Base-by-base conservation (phyloP, 768 basidiomycete species). In the Hypholoma fasciculare region DNA sequence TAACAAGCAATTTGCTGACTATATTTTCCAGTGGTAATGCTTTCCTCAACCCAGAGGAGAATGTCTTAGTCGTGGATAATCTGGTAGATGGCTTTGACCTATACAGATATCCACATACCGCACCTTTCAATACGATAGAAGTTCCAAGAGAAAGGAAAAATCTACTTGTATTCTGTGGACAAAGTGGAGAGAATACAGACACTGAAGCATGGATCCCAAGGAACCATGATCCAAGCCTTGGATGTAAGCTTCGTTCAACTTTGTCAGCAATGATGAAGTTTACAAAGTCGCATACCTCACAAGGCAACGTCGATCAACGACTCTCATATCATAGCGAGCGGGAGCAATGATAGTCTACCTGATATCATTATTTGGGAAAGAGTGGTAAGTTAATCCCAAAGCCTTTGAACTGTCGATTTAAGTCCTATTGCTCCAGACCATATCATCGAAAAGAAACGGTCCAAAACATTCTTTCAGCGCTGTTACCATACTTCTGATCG, bases 1-100 rank as follows among this genome's bases (percentile, higher is more conserved):
- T n/a, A 17, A 11, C 8, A 17, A 23, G 16, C 40, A 12, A 42
- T 5, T 14, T 36, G 37, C 14, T 34, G 16, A 34, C 14, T 12
- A 2, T 26, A 34, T 19, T 13, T 52, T 46, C 14, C 52, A 63
- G 61, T 1, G 61, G 61, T 0, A 50, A 54, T 49, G 50, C 50
- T 13, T 37, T 43, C 19, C 5, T 57, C 12, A 58, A 55, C 42
- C 34, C 52, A 4, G 19, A 27, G 1, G 47, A 43, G 34, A 56
- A 59, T 34, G n/a, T 34, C 16, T 16, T 63, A 12, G 38, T 63
- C 19, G 52, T 63, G 4, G 58, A 63, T 34, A 62, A 62, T 38
- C 58, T 62, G 26, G 49, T 50, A 9, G 43, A 59, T 17, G 61
- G 61, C 7, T 63, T 63, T 30, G 58, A 62, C 40, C 13, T 62